phyloP scores from a whole-genome alignment of 1,284 basidiomycete genomes.

The Taiwanofungus camphoratus region DNA sequence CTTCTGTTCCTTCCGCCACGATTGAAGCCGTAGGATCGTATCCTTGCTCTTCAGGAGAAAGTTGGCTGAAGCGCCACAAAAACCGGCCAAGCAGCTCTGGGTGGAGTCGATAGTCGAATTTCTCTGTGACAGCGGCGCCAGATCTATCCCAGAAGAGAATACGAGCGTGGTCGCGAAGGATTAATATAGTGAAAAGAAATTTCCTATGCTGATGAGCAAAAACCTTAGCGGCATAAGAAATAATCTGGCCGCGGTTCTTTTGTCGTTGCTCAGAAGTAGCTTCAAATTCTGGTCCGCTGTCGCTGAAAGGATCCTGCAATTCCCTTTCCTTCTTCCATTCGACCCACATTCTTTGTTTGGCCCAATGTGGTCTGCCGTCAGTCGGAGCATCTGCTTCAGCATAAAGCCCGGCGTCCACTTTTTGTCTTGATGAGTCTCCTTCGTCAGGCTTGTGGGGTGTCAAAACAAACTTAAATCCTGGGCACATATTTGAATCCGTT shows the following conservation, averaged over 20 bases:
- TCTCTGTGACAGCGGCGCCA: slow-evolving; percentile 6
- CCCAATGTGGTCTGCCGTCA: background rate
- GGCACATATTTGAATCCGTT: background rate
- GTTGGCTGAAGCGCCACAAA: slow-evolving; percentile 8
- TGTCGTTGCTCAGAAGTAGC: background rate
- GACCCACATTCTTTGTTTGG: background rate
- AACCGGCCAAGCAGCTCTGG: slow-evolving; percentile 9
- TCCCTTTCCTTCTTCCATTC: background rate
- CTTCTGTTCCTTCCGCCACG: background rate
- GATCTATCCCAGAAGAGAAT: slow-evolving; percentile 10
- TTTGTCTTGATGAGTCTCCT: background rate
- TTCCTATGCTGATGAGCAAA: slow-evolving; percentile 8
- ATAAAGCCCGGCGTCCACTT: background rate
- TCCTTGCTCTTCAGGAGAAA: slow-evolving; percentile 3
- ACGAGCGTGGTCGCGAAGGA: slow-evolving; percentile 11
- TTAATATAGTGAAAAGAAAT: slow-evolving; percentile 6
- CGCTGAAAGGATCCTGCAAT: slow-evolving; percentile 6
- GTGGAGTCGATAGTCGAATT: slow-evolving; percentile 9
- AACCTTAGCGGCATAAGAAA: slow-evolving; percentile 6
- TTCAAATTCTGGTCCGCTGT: background rate
- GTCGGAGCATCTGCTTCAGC: background rate
- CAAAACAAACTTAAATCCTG: background rate
- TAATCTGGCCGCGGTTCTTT: slow-evolving; percentile 6
- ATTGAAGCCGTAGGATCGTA: slow-evolving; percentile 8
- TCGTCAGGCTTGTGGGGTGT: background rate